Conservation (phyloP, 1,284 basidiomycete species). For the Athelia sp. region DNA sequence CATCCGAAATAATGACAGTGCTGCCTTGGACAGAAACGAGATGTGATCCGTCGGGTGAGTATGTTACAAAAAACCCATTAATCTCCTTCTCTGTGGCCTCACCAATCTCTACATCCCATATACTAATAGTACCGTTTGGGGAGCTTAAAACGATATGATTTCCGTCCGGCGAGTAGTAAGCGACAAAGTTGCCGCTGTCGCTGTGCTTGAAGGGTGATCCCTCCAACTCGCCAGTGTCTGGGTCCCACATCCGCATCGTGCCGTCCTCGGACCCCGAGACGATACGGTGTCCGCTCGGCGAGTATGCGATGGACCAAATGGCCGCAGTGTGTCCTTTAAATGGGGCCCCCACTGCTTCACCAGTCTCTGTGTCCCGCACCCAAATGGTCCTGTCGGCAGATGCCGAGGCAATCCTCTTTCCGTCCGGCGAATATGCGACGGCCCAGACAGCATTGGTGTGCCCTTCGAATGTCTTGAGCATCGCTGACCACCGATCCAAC, state of each 20-base stretch:
- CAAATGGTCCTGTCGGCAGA: neutral
- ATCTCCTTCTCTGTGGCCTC: neutral
- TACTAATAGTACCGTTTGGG: neutral
- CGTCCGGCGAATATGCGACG: neutral
- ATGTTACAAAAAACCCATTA: neutral
- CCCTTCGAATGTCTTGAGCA: neutral
- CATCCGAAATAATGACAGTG: neutral
- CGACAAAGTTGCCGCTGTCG: neutral
- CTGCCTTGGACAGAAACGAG: neutral
- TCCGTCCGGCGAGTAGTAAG: neutral
- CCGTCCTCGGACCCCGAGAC: neutral
- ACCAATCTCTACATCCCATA: neutral
- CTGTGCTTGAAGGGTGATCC: neutral
- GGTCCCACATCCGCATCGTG: neutral
- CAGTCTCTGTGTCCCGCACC: neutral
- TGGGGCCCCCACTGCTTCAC: neutral
- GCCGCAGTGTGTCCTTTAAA: neutral
- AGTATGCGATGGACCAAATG: neutral
- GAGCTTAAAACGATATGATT: neutral
- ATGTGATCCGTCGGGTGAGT: neutral
- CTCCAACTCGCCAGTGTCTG: neutral
- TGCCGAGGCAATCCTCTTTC: neutral
- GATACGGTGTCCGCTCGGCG: neutral
- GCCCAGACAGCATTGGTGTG: neutral
- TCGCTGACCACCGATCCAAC: neutral